Evolutionary conservation across 306 rosid genomes (phyloP), one percentile per base, ranked within the genome.

Genomic region (Malus orientalis): DNA sequence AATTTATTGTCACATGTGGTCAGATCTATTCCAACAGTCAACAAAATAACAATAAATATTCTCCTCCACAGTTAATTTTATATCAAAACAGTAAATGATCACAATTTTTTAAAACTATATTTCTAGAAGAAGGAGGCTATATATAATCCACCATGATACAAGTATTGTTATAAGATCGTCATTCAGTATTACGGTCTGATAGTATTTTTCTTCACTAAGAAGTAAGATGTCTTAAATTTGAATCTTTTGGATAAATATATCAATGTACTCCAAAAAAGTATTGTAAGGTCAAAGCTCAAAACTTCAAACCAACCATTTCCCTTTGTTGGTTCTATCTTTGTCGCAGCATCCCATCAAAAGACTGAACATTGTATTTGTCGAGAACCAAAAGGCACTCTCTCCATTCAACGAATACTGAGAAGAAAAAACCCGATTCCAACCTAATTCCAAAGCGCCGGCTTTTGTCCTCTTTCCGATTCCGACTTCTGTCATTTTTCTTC

Each of bases 171-270:
- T 9, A 6, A 18, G 58, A 1, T 2, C 11, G 8, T 33, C 0
- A 5, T 0, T 5, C 36, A 0, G 6, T 33, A 33, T 1, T 33
- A 5, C 36, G 1, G 0, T 1, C 8, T 5, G 8, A 1, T 33
- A 6, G 0, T 33, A 33, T 33, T 5, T 1, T 0, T 33, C 8
- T 33, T 33, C 2, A 33, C 0, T 33, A 5, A 1, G 0, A 33
- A 5, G 0, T 33, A 1, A 33, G 38, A 33, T 0, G 8, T 0
- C 0, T 33, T 33, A 33, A 0, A 6, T 33, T 33, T 0, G 2
- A 33, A 33, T 33, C 0, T 33, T 1, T 6, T 33, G 0, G 0
- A 30, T 0, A 3, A 30, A 30, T 0, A 30, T 32, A 4, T 4
- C 0, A 32, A 32, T 25, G 25, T 25, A 25, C 25, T 25, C 25